Base-by-base conservation (phyloP, 2,329 filamentous ascomycete genomes). In the Biscogniauxia mediterranea region DNA sequence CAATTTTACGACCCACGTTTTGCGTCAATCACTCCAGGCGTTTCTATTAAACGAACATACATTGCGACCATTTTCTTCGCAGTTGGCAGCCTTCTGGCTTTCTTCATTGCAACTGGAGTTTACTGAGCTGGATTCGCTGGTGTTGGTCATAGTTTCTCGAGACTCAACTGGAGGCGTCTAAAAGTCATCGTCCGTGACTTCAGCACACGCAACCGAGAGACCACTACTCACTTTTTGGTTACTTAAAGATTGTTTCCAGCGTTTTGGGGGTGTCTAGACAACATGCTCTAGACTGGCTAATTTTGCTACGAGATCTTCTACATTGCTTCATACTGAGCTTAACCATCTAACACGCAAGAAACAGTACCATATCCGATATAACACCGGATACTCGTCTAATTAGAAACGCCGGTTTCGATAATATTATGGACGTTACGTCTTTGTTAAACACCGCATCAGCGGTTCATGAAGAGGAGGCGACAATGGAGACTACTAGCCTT, bases 391-490 rank as follows among this genome's bases (percentile, higher is more conserved):
- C 46, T 42, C 11, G 28, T 32, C 7, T 32, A 32, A 59, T 65
- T 52, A 38, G 19, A 53, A 58, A 52, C 51, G 42, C 56, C 51
- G 56, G 38, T 61, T 17, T n/a, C 4, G 21, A 49, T 19, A 42
- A 15, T 62, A 66, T 46, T 13, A 80, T 81, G 79, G 76, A 80
- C 62, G 75, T 81, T 55, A 77, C 71, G 15, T 76, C 75, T 38
- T 62, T 81, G 42, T 68, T 81, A 26, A 80, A 80, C 62, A 69
- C 73, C 53, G 73, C 74, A 49, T 70, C 73, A 59, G 71, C 73
- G 59, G 59, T 38, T 25, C 56, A 60, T 52, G 25, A 53, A 25
- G 56, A 66, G 21, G 28, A 26, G 15, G 66, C 62, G n/a, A 61
- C 52, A 55, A 62, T 52, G n/a, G 64, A 70, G 5, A 52, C 54